Evolutionary conservation across 257 asterid genomes (phyloP), one percentile per base, ranked within the genome.

Genomic region (Nicotiana obtusifolia): DNA sequence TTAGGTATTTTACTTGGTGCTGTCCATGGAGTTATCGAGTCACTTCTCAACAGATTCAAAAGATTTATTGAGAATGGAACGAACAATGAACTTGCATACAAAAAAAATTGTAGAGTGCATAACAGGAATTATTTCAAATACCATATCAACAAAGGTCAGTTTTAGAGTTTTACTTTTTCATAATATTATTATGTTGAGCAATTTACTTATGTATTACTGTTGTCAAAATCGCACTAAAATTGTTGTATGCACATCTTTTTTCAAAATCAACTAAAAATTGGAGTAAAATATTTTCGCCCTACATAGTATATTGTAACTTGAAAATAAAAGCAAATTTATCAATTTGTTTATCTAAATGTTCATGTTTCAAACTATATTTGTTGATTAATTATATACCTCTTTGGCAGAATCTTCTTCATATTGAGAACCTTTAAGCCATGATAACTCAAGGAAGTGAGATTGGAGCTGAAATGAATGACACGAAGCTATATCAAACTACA

Each of bases 1-100:
- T 31, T 31, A 31, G 5, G 35, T 31, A 31, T 31, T 31, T 31
- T 31, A 31, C 5, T 31, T 31, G 35, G 4, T 31, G 5, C 4
- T 31, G 35, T 31, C 35, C 5, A 31, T 31, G 35, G 35, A 31
- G 35, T 4, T 31, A 26, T 26, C 28, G 99, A 95, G 85, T 88
- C 97, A 26, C 28, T 26, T 26, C 28, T 26, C 28, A 26, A 26
- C 28, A 26, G 1, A 26, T 26, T 26, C 89, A 89, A 98, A 89
- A 90, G 98, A 87, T 95, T 89, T 88, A 95, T 98, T 67, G 95
- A 93, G 81, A 88, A 92, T 78, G 99, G 99, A 81, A 95, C 93
- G 95, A 84, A 83, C 65, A 97, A 95, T 81, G 98, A 92, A 77
- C 93, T 91, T 86, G 99, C 98, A 80, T 95, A 95, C 91, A 95